Base-by-base conservation (phyloP, 2,329 filamentous ascomycete species). In the Ophiostoma quercus region DNA sequence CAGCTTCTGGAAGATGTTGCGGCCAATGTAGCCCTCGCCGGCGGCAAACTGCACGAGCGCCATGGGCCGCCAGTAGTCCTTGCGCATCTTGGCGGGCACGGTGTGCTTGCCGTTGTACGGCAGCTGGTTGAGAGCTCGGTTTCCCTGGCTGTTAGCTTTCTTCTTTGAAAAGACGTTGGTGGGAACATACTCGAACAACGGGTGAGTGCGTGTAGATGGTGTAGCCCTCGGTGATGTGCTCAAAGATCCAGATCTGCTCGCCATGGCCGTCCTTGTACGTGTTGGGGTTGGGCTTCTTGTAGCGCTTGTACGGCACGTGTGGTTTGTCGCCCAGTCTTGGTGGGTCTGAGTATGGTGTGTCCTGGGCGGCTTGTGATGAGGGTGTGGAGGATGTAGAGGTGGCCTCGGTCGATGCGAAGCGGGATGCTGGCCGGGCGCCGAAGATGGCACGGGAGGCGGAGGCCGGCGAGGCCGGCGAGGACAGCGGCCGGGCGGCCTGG, bases 101-200 rank as follows among this genome's bases (percentile, higher is more conserved):
- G 85, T 83, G 79, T 91, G 90, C 77, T 90, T 90, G 78, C 88
- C 88, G 73, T 87, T 87, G 80, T 85, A 90, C 66, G 86, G 84
- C 71, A 90, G 74, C 66, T 79, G 78, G 12, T 72, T 68, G 34
- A 76, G 71, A 22, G 76, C 75, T 72, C 75, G 74, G 71, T 75
- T 77, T 69, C 69, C 57, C 77, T 78, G 12, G 9, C 2, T 9
- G 51, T 57, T 57, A 57, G 51, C n/a, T 25, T 19, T 32, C 19
- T 34, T 32, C 9, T 32, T 39, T 39, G 34, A 16, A 22, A 22
- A 5, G 22, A 3, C 32, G 3, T 39, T 62, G 16, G 12, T 19
- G 14, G 7, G 16, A 32, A 86, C 84, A 74, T 83, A 65, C 62
- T 39, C 62, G 78, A 11, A 86, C 71, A 3, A 79, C 77, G 22